phyloP scores from a whole-genome alignment of 768 basidiomycete genomes.

The Auricularia cornea region DNA sequence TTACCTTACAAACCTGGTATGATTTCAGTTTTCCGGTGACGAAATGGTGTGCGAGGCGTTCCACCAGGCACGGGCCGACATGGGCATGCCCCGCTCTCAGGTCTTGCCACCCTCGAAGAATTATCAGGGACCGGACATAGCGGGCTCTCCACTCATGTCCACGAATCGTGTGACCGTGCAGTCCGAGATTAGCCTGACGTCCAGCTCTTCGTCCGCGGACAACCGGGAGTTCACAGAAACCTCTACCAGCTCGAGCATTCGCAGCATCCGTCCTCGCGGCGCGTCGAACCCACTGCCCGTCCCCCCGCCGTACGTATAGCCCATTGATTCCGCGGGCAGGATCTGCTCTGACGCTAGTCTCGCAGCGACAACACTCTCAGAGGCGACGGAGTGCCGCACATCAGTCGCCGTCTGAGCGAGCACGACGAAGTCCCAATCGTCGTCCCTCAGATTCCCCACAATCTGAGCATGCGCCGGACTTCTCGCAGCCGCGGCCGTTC shows the following conservation, averaged over 20 bases:
- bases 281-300: not conserved
- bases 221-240: not conserved
- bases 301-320: not conserved
- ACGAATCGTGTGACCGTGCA: not conserved
- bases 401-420: not conserved
- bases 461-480: not conserved
- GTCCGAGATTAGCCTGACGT: not conserved
- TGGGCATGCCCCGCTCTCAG: not conserved
- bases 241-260: not conserved
- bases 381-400: not conserved
- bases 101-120: not conserved
- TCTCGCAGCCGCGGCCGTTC: not conserved
- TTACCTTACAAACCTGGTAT: too few relatives aligned
- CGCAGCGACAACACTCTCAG: not conserved
- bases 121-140: not conserved
- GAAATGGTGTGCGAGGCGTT: not conserved
- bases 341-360: not conserved
- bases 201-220: not conserved
- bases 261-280: not conserved
- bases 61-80: not conserved
- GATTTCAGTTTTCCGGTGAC: not conserved
- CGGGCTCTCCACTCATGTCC: not conserved
- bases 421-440: not conserved
- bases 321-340: too few relatives aligned
- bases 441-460: not conserved